Conservation (phyloP, 148 eudicot species). For the Pouteria glomerata region DNA sequence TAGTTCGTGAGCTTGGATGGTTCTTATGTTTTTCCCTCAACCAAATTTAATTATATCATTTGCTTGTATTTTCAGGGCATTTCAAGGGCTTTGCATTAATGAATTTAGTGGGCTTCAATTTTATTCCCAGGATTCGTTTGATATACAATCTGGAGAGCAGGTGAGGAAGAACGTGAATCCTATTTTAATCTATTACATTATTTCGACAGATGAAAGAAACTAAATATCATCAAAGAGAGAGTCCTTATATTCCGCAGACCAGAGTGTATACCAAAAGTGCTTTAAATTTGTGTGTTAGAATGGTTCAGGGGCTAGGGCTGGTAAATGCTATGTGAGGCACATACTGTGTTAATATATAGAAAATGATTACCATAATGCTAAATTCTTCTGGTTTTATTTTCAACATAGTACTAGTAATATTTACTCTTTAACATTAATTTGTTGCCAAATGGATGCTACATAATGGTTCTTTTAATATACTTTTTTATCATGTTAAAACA, state of each 20-base stretch:
- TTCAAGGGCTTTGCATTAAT: conserved; percentile 98
- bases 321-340: neutral
- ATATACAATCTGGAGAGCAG: conserved; percentile 92
- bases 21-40: neutral
- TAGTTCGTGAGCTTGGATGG: neutral
- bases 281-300: neutral
- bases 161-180: conserved; percentile 30
- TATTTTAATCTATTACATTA: neutral
- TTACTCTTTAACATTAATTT: neutral
- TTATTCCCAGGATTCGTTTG: conserved; percentile 75
- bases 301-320: neutral
- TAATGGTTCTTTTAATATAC: neutral
- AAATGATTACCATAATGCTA: neutral
- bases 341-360: neutral
- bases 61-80: conserved; percentile 58
- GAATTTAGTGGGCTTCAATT: conserved; percentile 88
- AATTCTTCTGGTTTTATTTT: neutral
- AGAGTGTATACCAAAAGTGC: neutral
- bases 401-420: neutral
- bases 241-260: neutral
- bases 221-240: neutral
- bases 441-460: neutral
- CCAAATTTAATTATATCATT: neutral
- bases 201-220: neutral
- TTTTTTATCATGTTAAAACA: neutral